These are phyloP conservation scores for Vicia villosa DNA, from an alignment of 306 rosid genomes.

Conservation along the genomic window DNA sequence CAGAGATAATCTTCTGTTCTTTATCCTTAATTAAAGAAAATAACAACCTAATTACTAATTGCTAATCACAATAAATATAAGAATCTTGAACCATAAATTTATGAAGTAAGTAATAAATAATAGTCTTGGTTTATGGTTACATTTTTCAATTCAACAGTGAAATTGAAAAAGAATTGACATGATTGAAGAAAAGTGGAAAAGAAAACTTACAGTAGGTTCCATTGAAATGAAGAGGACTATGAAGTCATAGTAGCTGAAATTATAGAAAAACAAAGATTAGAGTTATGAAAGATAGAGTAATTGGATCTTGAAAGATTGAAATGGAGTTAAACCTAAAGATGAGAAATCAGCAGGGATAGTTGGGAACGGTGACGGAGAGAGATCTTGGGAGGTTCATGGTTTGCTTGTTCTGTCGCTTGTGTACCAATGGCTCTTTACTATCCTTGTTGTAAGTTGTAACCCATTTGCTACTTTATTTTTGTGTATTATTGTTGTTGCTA, in stretches of 20 bases:
- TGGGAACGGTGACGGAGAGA: too few species aligned
- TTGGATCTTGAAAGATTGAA: too few species aligned
- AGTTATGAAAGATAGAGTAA: background rate
- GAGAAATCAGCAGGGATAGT: too few species aligned
- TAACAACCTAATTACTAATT: background rate
- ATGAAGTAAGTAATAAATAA: background rate
- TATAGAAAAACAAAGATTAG: slow-evolving; percentile 1
- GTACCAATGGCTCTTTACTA: too few species aligned
- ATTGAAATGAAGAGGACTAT: slow-evolving; percentile 42
- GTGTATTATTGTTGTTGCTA: too few species aligned
- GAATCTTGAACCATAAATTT: background rate
- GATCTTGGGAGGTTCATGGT: too few species aligned
- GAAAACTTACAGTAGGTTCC: slow-evolving; percentile 58
- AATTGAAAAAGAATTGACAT: background rate
- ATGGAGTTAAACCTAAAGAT: too few species aligned
- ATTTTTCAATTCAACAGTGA: slow-evolving; percentile 4
- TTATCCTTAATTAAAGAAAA: slow-evolving; percentile 53
- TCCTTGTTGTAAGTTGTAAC: too few species aligned
- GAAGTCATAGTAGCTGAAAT: slow-evolving; percentile 38
- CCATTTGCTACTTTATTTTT: too few species aligned
- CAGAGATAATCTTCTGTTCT: slow-evolving; percentile 45
- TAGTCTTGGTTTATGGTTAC: background rate
- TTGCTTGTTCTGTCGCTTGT: too few species aligned
- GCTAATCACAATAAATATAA: too few species aligned
- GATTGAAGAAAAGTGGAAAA: background rate